These are phyloP conservation scores for Cnidoscolus chayamansa DNA, from an alignment of 441 rosid species.

Conservation along the genomic window DNA sequence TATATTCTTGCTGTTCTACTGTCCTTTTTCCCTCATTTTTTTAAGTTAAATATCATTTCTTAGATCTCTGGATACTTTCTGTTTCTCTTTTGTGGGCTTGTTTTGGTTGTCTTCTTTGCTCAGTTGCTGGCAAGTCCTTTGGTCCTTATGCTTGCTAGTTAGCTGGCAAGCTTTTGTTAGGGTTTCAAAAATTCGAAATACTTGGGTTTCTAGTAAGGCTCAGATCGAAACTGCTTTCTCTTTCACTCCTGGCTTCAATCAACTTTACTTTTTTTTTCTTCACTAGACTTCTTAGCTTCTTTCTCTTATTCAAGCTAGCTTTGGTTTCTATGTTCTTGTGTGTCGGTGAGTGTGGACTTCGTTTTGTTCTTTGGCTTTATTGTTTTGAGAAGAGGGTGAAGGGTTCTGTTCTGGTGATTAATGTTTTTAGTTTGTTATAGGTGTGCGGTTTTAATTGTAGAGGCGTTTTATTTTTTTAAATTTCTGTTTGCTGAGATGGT, in stretches of 20 bases:
- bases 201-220: constrained; percentile 9
- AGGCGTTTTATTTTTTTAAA: background rate
- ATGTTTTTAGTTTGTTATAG: background rate
- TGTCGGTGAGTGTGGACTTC: background rate
- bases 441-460: background rate
- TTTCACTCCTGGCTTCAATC: background rate
- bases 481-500: background rate
- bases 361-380: background rate
- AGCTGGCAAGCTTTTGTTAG: background rate
- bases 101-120: constrained; percentile 4
- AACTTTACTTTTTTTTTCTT: background rate
- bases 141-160: background rate
- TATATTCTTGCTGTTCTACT: background rate
- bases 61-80: constrained; percentile 10
- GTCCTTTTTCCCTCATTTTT: background rate
- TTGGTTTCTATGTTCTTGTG: background rate
- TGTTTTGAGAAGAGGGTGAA: background rate
- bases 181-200: background rate
- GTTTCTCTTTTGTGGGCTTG: background rate
- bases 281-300: background rate
- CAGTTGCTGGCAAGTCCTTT: background rate
- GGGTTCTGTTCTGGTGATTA: background rate
- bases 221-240: background rate
- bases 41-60: background rate
- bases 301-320: background rate